These are phyloP conservation scores for Streptanthus diversifolius DNA, from an alignment of 345 rosid genomes.

Conservation along the genomic window DNA sequence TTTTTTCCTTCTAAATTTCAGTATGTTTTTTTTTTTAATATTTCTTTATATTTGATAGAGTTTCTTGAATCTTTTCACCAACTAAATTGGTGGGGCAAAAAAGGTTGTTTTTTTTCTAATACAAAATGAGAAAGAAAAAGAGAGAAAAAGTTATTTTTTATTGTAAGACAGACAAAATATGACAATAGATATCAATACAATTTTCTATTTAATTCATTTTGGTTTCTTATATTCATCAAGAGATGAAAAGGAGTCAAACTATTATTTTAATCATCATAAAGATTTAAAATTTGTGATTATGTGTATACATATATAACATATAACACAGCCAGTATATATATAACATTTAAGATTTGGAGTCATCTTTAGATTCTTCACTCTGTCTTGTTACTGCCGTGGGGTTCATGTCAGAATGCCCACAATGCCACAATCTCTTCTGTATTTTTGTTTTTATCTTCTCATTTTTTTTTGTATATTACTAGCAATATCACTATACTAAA, in stretches of 20 bases:
- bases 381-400: constrained; percentile 34
- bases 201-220: neutral
- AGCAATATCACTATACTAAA: neutral
- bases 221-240: neutral
- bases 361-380: constrained; percentile 24
- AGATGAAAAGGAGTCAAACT: constrained; percentile 4
- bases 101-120: neutral
- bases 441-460: neutral
- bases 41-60: neutral
- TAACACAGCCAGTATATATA: neutral
- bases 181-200: neutral
- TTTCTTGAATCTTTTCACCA: neutral
- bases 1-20: neutral
- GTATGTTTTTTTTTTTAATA: neutral
- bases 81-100: neutral
- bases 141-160: neutral
- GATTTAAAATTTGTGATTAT: neutral
- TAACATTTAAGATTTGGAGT: constrained; percentile 19
- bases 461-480: neutral
- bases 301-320: neutral
- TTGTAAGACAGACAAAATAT: constrained; percentile 13
- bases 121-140: constrained; percentile 14
- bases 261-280: constrained; percentile 22
- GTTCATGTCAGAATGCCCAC: constrained; percentile 31
- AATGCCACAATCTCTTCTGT: constrained; percentile 1